A percentile compares a stretch with the other conserved stretches of the same genome.
These are phyloP conservation scores for Exophiala bonariae DNA, from an alignment of 2,329 filamentous ascomycete species.

Conservation along the genomic window DNA sequence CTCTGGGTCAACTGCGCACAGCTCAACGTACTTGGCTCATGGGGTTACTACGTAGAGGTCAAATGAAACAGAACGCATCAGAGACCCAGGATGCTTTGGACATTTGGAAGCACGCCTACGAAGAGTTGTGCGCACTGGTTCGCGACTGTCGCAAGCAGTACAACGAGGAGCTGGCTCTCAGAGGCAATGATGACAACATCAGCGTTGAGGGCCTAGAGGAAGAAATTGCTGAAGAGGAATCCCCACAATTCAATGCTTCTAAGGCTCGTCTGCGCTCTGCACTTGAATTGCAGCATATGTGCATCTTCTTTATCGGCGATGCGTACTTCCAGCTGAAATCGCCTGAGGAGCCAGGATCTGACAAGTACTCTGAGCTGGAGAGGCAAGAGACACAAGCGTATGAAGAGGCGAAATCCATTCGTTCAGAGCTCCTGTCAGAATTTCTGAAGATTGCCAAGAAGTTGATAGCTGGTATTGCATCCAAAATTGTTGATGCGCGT, in stretches of 20 bases:
- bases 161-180: conserved; percentile 41
- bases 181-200: conserved; percentile 35
- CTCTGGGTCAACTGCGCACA: conserved; percentile 63
- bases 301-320: conserved; percentile 81
- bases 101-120: conserved; percentile 65
- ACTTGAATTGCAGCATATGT: conserved; percentile 78
- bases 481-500: conserved; percentile 53
- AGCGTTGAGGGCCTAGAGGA: conserved; percentile 37
- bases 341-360: conserved; percentile 58
- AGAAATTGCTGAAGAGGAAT: conserved; percentile 38
- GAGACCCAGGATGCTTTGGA: conserved; percentile 66
- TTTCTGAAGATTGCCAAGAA: conserved; percentile 59
- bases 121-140: conserved; percentile 52
- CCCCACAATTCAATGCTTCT: conserved; percentile 55
- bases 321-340: conserved; percentile 81
- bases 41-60: conserved; percentile 67
- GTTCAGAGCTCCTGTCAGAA: conserved; percentile 72
- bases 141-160: conserved; percentile 65
- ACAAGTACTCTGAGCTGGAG: conserved; percentile 58
- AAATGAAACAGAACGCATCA: conserved; percentile 75
- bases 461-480: conserved; percentile 66
- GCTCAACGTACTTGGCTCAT: conserved; percentile 69
- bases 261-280: conserved; percentile 69
- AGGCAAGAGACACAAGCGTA: conserved; percentile 72
- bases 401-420: conserved; percentile 72